A percentile compares a stretch with the other conserved stretches of the same genome.
Evolutionary conservation across 1,284 basidiomycete genomes (phyloP).

Genomic region (Bjerkandera adusta): DNA sequence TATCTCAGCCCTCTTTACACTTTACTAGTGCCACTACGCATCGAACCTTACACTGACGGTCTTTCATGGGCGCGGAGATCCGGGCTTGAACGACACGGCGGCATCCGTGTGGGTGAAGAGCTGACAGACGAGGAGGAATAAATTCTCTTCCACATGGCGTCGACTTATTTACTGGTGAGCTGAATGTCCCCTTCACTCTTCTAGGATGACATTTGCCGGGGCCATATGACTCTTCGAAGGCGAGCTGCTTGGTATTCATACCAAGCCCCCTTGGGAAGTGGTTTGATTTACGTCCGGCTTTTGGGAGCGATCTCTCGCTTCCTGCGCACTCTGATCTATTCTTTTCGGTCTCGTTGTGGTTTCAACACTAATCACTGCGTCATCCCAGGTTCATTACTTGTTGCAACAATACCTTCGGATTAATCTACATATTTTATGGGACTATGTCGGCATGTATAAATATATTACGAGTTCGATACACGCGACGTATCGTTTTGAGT

Average conservation of each 20-base stretch:
- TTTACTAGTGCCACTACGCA: slow-evolving; percentile 78
- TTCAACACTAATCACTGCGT: too few species aligned
- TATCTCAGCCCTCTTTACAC: slow-evolving; percentile 64
- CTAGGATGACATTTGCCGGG: slow-evolving; percentile 70
- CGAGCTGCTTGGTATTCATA: too few species aligned
- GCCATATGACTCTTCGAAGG: slow-evolving; percentile 73
- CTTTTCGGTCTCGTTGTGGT: too few species aligned
- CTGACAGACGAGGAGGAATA: slow-evolving; percentile 67
- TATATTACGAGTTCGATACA: too few species aligned
- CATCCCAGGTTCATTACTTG: too few species aligned
- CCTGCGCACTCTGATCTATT: slow-evolving; percentile 5
- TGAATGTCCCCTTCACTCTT: slow-evolving; percentile 10
- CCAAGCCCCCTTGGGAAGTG: slow-evolving; percentile 42
- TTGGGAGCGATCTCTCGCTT: slow-evolving; percentile 1
- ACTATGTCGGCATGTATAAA: too few species aligned
- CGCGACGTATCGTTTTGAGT: too few species aligned
- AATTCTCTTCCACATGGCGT: too few species aligned
- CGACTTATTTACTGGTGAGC: slow-evolving; percentile 16
- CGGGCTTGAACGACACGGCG: slow-evolving; percentile 59
- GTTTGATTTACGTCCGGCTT: slow-evolving; percentile 56
- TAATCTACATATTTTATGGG: too few species aligned
- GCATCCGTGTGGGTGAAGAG: slow-evolving; percentile 64
- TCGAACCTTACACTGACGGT: slow-evolving; percentile 86
- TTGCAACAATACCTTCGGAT: too few species aligned
- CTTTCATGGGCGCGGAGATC: slow-evolving; percentile 73